Evolutionary conservation across 805 yeast species (phyloP).

Genomic region (Suhomyces sp.): DNA sequence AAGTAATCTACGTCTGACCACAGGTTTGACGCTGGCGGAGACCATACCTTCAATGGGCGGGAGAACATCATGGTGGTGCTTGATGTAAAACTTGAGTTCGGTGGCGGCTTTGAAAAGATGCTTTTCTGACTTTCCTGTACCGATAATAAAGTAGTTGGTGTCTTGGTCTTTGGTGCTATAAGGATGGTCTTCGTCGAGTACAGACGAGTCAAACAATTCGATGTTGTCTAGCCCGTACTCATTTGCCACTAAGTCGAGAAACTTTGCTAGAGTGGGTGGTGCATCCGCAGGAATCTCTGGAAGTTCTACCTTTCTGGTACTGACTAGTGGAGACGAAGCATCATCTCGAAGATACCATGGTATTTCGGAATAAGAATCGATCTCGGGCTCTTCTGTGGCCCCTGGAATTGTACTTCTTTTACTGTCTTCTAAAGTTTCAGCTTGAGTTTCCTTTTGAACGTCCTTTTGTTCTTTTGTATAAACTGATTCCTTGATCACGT

Average conservation of each 20-base stretch:
- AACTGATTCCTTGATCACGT: not conserved
- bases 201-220: slow-evolving; percentile 59
- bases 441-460: not conserved
- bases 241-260: slow-evolving; percentile 47
- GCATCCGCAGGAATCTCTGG: slow-evolving; percentile 61
- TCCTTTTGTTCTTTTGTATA: not conserved
- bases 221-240: slow-evolving; percentile 68
- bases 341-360: slow-evolving; percentile 66
- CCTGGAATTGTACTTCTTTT: not conserved
- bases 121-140: slow-evolving; percentile 72
- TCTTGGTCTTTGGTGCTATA: slow-evolving; percentile 25
- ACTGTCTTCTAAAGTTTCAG: not conserved
- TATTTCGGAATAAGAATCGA: slow-evolving; percentile 3
- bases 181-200: slow-evolving; percentile 29
- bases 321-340: slow-evolving; percentile 29
- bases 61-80: slow-evolving; percentile 36
- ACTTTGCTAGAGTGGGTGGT: slow-evolving; percentile 48
- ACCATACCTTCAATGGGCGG: slow-evolving; percentile 72
- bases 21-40: slow-evolving; percentile 49
- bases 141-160: slow-evolving; percentile 47
- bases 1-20: slow-evolving; percentile 37
- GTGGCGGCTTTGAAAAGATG: slow-evolving; percentile 72
- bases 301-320: slow-evolving; percentile 22
- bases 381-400: not conserved
- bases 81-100: slow-evolving; percentile 56